These are phyloP conservation scores for Arthrobotrys pseudoclavata DNA, from an alignment of 2,329 filamentous ascomycete genomes.

Conservation along the genomic window DNA sequence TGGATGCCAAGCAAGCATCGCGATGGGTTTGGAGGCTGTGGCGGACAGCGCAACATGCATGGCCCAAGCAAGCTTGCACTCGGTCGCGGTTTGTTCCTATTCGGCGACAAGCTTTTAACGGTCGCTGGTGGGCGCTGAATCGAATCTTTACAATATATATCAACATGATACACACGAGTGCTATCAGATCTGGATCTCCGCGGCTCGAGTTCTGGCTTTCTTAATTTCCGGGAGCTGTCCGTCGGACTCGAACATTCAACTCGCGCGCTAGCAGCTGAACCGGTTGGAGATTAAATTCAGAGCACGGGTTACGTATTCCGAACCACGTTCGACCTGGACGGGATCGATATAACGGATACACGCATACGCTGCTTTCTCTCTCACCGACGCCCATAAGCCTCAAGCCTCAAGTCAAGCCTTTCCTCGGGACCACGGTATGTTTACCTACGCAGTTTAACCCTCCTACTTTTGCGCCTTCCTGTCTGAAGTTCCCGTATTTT, in stretches of 20 bases:
- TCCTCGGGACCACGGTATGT: conserved; percentile 36
- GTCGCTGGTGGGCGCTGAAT: no score
- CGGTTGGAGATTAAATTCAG: neutral
- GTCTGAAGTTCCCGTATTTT: neutral
- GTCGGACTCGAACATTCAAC: no score
- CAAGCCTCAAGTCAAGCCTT: conserved; percentile 3
- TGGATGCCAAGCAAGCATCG: conserved; percentile 51
- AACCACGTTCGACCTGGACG: conserved; percentile 48
- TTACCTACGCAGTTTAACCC: neutral
- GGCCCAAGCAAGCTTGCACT: neutral
- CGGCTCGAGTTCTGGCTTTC: no score
- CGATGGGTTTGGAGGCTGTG: conserved; percentile 19
- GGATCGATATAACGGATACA: conserved; percentile 52
- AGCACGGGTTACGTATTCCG: neutral
- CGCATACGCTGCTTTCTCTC: neutral
- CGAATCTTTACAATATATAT: no score
- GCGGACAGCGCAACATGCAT: conserved; percentile 57
- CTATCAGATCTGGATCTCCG: no score
- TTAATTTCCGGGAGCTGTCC: no score
- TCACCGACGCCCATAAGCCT: neutral
- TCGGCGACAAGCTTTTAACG: conserved; percentile 25
- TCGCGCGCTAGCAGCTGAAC: no score
- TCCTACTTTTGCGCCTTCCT: neutral
- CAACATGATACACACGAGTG: no score
- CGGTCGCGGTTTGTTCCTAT: conserved; percentile 23